Conservation (phyloP, 495 filamentous ascomycete species). For the Daldinia loculata region DNA sequence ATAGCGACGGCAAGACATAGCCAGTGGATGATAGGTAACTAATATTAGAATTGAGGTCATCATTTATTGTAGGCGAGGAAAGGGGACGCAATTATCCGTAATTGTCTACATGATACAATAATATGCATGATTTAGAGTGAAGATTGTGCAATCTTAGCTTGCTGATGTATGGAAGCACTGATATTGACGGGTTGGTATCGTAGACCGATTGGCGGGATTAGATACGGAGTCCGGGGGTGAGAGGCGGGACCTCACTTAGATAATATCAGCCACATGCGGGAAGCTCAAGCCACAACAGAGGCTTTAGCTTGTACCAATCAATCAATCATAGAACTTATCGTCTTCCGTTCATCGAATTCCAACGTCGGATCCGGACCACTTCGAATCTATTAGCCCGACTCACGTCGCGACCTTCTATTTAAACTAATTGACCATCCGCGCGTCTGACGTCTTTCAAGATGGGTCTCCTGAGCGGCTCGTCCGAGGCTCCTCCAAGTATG, state of each 20-base stretch:
- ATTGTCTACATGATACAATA: too few species aligned
- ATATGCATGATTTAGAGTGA: too few species aligned
- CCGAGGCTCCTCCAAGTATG: slow-evolving; percentile 52
- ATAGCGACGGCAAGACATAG: background rate
- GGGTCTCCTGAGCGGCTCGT: slow-evolving; percentile 43
- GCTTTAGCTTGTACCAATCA: background rate
- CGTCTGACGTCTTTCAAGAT: slow-evolving; percentile 47
- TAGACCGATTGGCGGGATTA: too few species aligned
- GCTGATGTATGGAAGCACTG: too few species aligned
- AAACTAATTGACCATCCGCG: slow-evolving; percentile 3
- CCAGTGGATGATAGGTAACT: too few species aligned
- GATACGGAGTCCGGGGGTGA: too few species aligned
- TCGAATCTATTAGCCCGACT: slow-evolving; percentile 12
- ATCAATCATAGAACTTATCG: background rate
- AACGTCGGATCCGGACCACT: background rate
- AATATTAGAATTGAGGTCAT: too few species aligned
- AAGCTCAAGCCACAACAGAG: background rate
- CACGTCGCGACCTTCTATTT: slow-evolving; percentile 8
- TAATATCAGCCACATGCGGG: background rate
- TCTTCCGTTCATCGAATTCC: background rate
- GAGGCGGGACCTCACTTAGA: too few species aligned
- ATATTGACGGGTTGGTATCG: too few species aligned
- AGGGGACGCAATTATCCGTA: too few species aligned
- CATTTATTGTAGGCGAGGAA: too few species aligned
- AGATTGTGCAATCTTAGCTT: too few species aligned